Evolutionary conservation across 768 basidiomycete species (phyloP).

Genomic region (Rhodotorula diobovata): DNA sequence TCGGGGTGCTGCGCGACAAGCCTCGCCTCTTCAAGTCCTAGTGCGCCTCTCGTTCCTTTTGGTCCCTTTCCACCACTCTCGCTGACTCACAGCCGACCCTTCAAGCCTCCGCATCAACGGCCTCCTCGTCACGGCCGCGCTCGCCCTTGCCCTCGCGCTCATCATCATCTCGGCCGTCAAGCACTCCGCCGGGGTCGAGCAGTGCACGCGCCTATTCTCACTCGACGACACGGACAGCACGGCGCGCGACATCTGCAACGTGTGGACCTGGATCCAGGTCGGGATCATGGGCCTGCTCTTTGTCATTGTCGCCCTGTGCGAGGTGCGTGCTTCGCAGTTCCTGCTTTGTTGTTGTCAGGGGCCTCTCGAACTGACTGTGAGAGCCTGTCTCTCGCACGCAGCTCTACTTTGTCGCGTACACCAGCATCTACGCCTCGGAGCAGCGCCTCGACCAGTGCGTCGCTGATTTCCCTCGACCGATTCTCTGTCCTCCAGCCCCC

Average conservation of each 20-base stretch:
- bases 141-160: slow-evolving; percentile 75
- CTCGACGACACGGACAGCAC: slow-evolving; percentile 31
- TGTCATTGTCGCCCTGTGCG: slow-evolving; percentile 52
- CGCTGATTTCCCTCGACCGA: neutral
- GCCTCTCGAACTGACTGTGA: neutral
- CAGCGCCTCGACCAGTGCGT: slow-evolving; percentile 39
- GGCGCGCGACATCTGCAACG: slow-evolving; percentile 62
- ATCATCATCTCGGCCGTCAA: slow-evolving; percentile 70
- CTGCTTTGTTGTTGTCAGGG: neutral
- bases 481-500: neutral
- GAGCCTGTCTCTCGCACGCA: neutral
- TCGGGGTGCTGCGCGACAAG: slow-evolving; percentile 72
- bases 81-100: too few relatives aligned
- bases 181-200: slow-evolving; percentile 65
- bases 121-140: slow-evolving; percentile 54
- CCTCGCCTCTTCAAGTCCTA: slow-evolving; percentile 37
- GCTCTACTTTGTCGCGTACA: slow-evolving; percentile 36
- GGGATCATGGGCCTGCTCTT: slow-evolving; percentile 88
- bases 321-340: neutral
- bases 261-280: slow-evolving; percentile 87
- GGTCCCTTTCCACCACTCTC: neutral
- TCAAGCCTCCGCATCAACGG: slow-evolving; percentile 64
- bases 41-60: slow-evolving; percentile 14
- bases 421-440: slow-evolving; percentile 37
- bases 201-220: slow-evolving; percentile 53